Conservation (phyloP, 257 asterid genomes). For the Anisodus acutangulus region DNA sequence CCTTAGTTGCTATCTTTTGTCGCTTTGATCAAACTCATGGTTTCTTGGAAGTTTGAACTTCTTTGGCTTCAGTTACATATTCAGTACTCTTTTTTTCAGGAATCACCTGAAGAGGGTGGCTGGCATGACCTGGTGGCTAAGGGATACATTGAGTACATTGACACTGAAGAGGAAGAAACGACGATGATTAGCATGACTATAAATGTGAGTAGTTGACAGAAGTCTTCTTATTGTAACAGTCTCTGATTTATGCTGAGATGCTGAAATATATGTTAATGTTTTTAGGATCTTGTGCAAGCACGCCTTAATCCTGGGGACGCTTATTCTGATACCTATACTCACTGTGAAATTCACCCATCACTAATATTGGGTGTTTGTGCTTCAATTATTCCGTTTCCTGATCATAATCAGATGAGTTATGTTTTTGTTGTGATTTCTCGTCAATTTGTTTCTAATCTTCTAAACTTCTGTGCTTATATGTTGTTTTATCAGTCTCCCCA, state of each 20-base stretch:
- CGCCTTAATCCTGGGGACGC: conserved; percentile 78
- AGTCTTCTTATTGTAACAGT: neutral
- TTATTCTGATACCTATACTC: conserved; percentile 88
- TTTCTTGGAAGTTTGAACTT: conserved; percentile 20
- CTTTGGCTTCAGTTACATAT: conserved; percentile 37
- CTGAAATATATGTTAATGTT: conserved; percentile 37
- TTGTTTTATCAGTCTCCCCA: conserved; percentile 81
- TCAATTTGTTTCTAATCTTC: conserved; percentile 26
- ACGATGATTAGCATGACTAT: conserved; percentile 99
- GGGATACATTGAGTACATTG: conserved; percentile 89
- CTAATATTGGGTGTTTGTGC: conserved; percentile 98
- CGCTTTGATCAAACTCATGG: conserved; percentile 5
- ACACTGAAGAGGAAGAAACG: conserved; percentile 97
- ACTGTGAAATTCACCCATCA: conserved; percentile 97
- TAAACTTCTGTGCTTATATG: conserved; percentile 35
- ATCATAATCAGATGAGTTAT: conserved; percentile 84
- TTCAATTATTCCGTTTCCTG: conserved; percentile 97
- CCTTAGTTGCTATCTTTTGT: neutral
- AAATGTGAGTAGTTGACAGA: conserved; percentile 53
- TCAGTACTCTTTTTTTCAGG: conserved; percentile 50
- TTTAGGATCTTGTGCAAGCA: conserved; percentile 81
- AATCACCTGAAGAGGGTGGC: conserved; percentile 89
- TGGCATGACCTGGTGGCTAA: conserved; percentile 89
- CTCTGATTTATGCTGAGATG: conserved; percentile 30
- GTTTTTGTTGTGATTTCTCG: neutral